phyloP scores from a whole-genome alignment of 1,139 yeast species.

The Petasospora rhodanensis region DNA sequence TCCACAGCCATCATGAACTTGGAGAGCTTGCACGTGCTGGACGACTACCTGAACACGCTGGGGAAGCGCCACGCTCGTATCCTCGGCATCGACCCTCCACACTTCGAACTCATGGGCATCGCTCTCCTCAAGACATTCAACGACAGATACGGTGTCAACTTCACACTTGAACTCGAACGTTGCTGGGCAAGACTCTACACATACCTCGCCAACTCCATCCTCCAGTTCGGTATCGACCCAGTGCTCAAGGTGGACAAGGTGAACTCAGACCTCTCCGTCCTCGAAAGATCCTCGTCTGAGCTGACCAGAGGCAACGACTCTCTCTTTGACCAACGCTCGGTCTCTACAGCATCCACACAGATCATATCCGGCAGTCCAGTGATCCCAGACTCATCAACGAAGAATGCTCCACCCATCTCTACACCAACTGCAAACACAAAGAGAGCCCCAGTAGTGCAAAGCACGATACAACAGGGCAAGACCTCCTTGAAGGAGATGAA shows the following conservation, averaged over 20 bases:
- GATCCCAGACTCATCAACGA: neutral
- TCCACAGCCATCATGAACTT: constrained; percentile 51
- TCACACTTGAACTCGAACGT: constrained; percentile 46
- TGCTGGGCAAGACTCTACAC: constrained; percentile 65
- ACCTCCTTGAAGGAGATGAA: constrained; percentile 3
- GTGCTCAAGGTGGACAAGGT: constrained; percentile 29
- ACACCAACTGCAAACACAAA: neutral
- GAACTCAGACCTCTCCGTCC: constrained; percentile 11
- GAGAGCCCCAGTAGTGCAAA: neutral
- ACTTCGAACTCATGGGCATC: constrained; percentile 75
- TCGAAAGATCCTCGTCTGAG: constrained; percentile 3
- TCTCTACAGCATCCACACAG: constrained; percentile 6
- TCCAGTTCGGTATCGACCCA: constrained; percentile 67
- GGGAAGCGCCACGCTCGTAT: constrained; percentile 78
- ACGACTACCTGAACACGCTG: constrained; percentile 56
- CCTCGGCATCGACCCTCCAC: constrained; percentile 66
- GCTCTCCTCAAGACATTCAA: constrained; percentile 71
- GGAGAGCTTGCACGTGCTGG: constrained; percentile 41
- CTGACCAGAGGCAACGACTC: constrained; percentile 7
- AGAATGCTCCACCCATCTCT: neutral
- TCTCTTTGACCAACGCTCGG: constrained; percentile 11
- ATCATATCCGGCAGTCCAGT: constrained; percentile 1
- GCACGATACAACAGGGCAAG: constrained; percentile 1
- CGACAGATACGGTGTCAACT: constrained; percentile 53
- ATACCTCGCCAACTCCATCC: constrained; percentile 57